Evolutionary conservation across 306 rosid species (phyloP).

Genomic region (Malus asiatica): DNA sequence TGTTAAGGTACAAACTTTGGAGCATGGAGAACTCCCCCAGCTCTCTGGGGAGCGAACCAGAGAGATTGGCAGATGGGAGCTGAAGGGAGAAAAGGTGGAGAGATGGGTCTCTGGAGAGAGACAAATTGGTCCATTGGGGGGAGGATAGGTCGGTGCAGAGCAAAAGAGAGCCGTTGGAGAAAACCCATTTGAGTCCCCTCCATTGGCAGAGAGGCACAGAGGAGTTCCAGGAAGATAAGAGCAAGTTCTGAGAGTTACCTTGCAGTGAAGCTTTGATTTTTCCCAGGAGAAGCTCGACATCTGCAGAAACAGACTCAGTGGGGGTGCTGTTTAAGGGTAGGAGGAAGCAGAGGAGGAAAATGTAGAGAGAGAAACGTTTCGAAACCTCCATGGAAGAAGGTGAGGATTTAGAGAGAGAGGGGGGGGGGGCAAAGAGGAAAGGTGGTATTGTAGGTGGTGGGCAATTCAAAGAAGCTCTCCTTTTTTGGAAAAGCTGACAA

Average conservation of each 20-base stretch:
- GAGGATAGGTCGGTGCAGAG: slow-evolving; percentile 61
- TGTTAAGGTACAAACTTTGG: slow-evolving; percentile 62
- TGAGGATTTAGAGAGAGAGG: slow-evolving; percentile 6
- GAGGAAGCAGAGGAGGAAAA: slow-evolving; percentile 25
- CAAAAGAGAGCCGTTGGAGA: slow-evolving; percentile 52
- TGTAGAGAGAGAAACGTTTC: slow-evolving; percentile 31
- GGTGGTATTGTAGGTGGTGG: slow-evolving; percentile 17
- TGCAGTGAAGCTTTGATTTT: slow-evolving; percentile 68
- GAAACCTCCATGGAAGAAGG: slow-evolving; percentile 42
- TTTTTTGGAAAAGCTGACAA: slow-evolving; percentile 62
- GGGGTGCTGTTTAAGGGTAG: neutral
- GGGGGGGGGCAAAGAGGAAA: neutral
- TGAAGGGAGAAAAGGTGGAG: slow-evolving; percentile 69
- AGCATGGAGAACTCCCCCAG: slow-evolving; percentile 79
- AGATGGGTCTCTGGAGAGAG: slow-evolving; percentile 63
- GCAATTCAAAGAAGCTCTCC: slow-evolving; percentile 31
- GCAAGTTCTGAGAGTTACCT: slow-evolving; percentile 58
- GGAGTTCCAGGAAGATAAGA: slow-evolving; percentile 78
- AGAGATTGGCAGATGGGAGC: slow-evolving; percentile 90
- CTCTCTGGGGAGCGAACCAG: slow-evolving; percentile 86
- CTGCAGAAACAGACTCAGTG: slow-evolving; percentile 31
- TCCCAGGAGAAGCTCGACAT: slow-evolving; percentile 61
- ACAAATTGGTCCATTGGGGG: slow-evolving; percentile 73
- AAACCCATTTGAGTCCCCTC: slow-evolving; percentile 94
- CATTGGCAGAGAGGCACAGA: slow-evolving; percentile 80